phyloP scores from a whole-genome alignment of 1,139 yeast genomes.

The Meyerozyma sp. region DNA sequence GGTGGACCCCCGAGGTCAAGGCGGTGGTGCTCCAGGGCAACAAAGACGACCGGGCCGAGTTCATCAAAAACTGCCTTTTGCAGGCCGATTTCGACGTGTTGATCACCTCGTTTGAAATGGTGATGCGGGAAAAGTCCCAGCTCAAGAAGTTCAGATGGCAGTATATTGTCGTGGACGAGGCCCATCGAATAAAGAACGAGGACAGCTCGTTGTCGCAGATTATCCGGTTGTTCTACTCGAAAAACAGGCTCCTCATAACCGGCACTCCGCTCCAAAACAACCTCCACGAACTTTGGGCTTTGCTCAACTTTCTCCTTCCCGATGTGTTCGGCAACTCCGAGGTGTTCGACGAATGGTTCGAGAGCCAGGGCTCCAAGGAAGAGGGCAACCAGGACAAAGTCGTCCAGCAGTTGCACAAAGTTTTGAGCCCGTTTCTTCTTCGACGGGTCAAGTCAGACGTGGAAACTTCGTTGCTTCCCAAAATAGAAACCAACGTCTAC shows the following conservation, averaged over 20 bases:
- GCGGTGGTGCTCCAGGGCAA: slow-evolving; percentile 83
- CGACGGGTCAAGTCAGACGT: slow-evolving; percentile 92
- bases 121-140: slow-evolving; percentile 76
- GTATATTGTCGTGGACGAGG: slow-evolving; percentile 91
- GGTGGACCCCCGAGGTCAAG: slow-evolving; percentile 95
- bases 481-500: slow-evolving; percentile 83
- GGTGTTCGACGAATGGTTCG: slow-evolving; percentile 89
- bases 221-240: slow-evolving; percentile 78
- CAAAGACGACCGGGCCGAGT: slow-evolving; percentile 64
- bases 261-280: slow-evolving; percentile 97
- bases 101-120: slow-evolving; percentile 90
- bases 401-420: slow-evolving; percentile 80
- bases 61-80: slow-evolving; percentile 56
- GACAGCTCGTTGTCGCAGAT: slow-evolving; percentile 87
- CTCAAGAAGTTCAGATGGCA: slow-evolving; percentile 88
- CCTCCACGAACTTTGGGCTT: slow-evolving; percentile 93
- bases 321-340: slow-evolving; percentile 92
- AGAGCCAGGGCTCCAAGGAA: slow-evolving; percentile 27
- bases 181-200: slow-evolving; percentile 93
- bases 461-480: slow-evolving; percentile 84
- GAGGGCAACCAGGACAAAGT: slow-evolving; percentile 63
- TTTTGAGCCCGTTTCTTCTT: slow-evolving; percentile 79
- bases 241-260: slow-evolving; percentile 80
- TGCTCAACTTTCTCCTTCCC: slow-evolving; percentile 82
- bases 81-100: slow-evolving; percentile 82